Percentiles rank a stretch among this genome's conserved stretches.
phyloP scores from a whole-genome alignment of 176 grass and related monocot genomes.

The Poa annua region DNA sequence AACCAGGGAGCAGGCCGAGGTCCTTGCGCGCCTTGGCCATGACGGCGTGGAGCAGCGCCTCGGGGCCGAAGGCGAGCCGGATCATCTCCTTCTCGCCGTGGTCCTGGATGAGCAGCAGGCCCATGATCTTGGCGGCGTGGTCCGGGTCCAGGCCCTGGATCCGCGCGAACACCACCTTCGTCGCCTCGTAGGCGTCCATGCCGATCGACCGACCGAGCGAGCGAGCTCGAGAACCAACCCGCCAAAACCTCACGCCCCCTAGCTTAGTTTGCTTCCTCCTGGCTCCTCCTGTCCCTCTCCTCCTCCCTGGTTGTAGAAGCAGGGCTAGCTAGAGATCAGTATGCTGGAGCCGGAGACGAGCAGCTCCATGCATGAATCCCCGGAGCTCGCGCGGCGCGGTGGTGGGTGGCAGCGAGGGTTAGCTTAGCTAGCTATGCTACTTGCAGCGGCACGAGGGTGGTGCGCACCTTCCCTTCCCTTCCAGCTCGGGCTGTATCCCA shows the following conservation, averaged over 20 bases:
- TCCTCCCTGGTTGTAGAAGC: background rate
- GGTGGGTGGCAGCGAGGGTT: slow-evolving; percentile 31
- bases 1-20: slow-evolving; percentile 55
- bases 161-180: slow-evolving; percentile 95
- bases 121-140: slow-evolving; percentile 97
- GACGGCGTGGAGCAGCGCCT: slow-evolving; percentile 77
- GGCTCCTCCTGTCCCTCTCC: background rate
- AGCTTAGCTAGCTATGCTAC: slow-evolving; percentile 11
- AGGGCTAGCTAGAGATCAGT: background rate
- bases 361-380: slow-evolving; percentile 53
- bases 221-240: background rate
- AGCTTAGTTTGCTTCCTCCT: background rate
- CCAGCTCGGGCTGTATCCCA: slow-evolving; percentile 45
- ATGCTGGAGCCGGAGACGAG: background rate
- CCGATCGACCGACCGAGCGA: background rate
- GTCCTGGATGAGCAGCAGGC: slow-evolving; percentile 86
- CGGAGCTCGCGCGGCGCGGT: background rate
- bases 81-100: slow-evolving; percentile 99
- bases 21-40: slow-evolving; percentile 84
- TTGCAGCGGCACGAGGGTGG: slow-evolving; percentile 1
- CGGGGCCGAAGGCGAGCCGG: slow-evolving; percentile 88
- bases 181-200: slow-evolving; percentile 98
- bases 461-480: slow-evolving; percentile 45
- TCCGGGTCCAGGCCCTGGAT: slow-evolving; percentile 93
- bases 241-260: background rate